Evolutionary conservation across 2,329 filamentous ascomycete species (phyloP), one percentile per base, ranked within the genome.

Genomic region (Tolypocladium endophyticum): DNA sequence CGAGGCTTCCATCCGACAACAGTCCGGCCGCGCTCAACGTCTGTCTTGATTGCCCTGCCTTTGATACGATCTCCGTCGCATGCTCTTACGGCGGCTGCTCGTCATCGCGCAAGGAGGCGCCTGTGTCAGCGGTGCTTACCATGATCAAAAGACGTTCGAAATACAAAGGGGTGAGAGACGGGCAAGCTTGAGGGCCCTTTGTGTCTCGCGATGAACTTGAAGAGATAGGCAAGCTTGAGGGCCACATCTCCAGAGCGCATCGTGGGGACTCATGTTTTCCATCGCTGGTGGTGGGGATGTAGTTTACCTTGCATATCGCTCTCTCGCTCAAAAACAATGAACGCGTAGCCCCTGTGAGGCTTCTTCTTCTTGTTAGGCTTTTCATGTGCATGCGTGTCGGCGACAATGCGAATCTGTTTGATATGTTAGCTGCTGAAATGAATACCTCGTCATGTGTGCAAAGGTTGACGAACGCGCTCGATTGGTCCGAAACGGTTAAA

Each of bases 301-400:
- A 54, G 59, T 76, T 85, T 95, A 97, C 92, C 92, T 91, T 95
- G 95, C 92, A 97, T 97, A 73, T 97, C 94, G 76, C 93, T 92
- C 77, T 97, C 94, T 73, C 90, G 88, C 76, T 97, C 93, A 72
- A 93, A 99, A 59, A 97, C 90, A 67, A 99, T 88, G 72, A 99
- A 99, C 62, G 91, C 94, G 74, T 99, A 99, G 63, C 94, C 94
- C 69, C 88, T 83, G 70, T 95, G 90, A 57, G 87, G 78, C 77
- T 92, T 92, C 71, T 88, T 88, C 71, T 90, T 87, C 76, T 92
- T 91, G 69, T 87, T 89, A 60, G 81, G 84, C 73, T 82, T 88
- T 70, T 83, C 83, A 66, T 82, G 76, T 62, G 85, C 82, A 67
- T 90, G 85, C 5, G 86, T 87, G 72, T 96, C 88, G 68, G 85